These are phyloP conservation scores for Melaleuca alternifolia DNA, from an alignment of 345 rosid genomes.

Conservation along the genomic window DNA sequence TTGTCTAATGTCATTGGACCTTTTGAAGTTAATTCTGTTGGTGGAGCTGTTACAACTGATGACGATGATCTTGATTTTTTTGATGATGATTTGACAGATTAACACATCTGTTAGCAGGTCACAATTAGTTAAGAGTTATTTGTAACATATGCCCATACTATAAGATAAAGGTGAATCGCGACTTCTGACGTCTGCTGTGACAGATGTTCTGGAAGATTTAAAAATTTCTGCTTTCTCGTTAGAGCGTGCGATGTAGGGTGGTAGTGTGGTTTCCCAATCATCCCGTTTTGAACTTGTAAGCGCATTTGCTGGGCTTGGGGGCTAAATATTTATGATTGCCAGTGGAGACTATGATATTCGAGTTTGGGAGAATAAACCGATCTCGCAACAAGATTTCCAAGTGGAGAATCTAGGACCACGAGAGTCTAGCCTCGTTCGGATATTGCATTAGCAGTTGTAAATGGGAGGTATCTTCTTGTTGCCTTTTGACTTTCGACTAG, in stretches of 20 bases:
- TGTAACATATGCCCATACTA: background rate
- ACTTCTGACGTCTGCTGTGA: background rate
- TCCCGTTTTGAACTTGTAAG: background rate
- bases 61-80: conserved; percentile 52
- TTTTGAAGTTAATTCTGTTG: conserved; percentile 25
- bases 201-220: background rate
- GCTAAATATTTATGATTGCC: background rate
- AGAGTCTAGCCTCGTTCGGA: background rate
- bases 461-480: background rate
- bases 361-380: background rate
- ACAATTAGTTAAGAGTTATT: background rate
- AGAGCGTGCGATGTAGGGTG: background rate
- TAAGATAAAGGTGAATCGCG: background rate
- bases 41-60: conserved; percentile 32
- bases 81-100: conserved; percentile 43
- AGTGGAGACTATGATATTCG: background rate
- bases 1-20: conserved; percentile 26
- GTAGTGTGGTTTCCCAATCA: background rate
- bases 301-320: background rate
- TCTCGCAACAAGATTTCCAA: background rate
- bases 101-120: background rate
- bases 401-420: background rate
- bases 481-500: background rate
- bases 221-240: background rate
- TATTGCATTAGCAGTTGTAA: background rate